Evolutionary conservation across 345 rosid genomes (phyloP).

Genomic region (Salix purpurea): DNA sequence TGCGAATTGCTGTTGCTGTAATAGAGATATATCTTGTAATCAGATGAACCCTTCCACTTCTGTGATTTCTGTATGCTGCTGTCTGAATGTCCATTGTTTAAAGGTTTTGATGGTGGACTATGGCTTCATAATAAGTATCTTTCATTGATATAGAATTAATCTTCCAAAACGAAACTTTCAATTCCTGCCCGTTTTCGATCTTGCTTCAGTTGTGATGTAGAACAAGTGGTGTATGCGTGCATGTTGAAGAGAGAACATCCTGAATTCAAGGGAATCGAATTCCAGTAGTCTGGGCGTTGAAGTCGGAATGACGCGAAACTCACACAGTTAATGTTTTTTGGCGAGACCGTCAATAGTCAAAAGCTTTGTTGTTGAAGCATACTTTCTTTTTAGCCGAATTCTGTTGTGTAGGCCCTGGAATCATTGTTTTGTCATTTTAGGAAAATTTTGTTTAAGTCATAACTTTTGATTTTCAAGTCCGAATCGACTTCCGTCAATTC

Average conservation of each 20-base stretch:
- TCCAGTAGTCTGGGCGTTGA: accelerated
- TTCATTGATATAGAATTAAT: neutral
- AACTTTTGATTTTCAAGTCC: too few species aligned
- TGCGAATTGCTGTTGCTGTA: slow-evolving; percentile 28
- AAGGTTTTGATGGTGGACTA: slow-evolving; percentile 18
- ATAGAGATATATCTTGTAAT: slow-evolving; percentile 36
- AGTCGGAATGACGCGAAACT: too few species aligned
- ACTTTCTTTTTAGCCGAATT: too few species aligned
- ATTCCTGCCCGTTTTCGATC: neutral
- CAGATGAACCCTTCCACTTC: slow-evolving; percentile 29
- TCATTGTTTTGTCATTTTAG: too few species aligned
- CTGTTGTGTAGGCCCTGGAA: too few species aligned
- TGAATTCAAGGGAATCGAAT: too few species aligned
- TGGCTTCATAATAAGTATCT: neutral
- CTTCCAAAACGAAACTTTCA: neutral
- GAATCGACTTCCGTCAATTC: too few species aligned
- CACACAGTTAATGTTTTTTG: too few species aligned
- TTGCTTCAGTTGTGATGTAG: neutral
- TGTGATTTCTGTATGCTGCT: slow-evolving; percentile 28
- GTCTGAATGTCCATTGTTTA: slow-evolving; percentile 23
- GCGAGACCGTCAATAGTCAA: too few species aligned
- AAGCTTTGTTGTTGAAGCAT: too few species aligned
- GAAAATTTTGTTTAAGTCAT: accelerated
- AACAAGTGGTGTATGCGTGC: too few species aligned
- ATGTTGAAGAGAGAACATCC: too few species aligned